Evolutionary conservation across 1,284 basidiomycete species (phyloP).

Genomic region (Cutaneotrichosporon curvatum): DNA sequence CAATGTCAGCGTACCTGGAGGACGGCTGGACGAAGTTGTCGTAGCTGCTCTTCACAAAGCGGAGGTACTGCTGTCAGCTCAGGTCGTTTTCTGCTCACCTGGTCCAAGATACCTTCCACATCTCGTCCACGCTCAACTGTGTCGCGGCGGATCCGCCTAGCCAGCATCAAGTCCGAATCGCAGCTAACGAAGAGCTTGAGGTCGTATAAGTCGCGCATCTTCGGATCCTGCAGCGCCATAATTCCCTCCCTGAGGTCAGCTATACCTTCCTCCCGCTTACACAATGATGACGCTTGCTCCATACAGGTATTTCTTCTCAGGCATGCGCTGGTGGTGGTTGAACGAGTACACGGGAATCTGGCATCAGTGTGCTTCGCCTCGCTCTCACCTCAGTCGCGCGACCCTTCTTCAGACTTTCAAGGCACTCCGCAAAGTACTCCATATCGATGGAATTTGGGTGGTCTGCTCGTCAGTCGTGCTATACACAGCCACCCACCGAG

Average conservation of each 20-base stretch:
- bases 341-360: slow-evolving; percentile 59
- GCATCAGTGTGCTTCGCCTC: neutral
- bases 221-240: slow-evolving; percentile 75
- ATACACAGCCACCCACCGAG: slow-evolving; percentile 48
- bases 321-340: slow-evolving; percentile 54
- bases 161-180: slow-evolving; percentile 95
- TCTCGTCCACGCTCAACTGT: slow-evolving; percentile 77
- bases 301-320: slow-evolving; percentile 85
- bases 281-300: slow-evolving; percentile 92
- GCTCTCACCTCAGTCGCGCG: slow-evolving; percentile 46
- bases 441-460: slow-evolving; percentile 91
- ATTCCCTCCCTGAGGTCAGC: slow-evolving; percentile 63
- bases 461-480: slow-evolving; percentile 49
- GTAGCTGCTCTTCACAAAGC: slow-evolving; percentile 86
- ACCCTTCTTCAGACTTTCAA: slow-evolving; percentile 75
- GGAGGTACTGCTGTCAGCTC: slow-evolving; percentile 52
- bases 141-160: slow-evolving; percentile 80
- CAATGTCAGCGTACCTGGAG: slow-evolving; percentile 78
- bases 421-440: slow-evolving; percentile 74
- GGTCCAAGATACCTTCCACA: slow-evolving; percentile 80
- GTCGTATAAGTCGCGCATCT: slow-evolving; percentile 75
- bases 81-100: slow-evolving; percentile 44
- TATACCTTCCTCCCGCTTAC: slow-evolving; percentile 30
- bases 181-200: slow-evolving; percentile 70
- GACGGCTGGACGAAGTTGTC: slow-evolving; percentile 93